phyloP scores from a whole-genome alignment of 495 filamentous ascomycete genomes.

The Parmelia sp. region DNA sequence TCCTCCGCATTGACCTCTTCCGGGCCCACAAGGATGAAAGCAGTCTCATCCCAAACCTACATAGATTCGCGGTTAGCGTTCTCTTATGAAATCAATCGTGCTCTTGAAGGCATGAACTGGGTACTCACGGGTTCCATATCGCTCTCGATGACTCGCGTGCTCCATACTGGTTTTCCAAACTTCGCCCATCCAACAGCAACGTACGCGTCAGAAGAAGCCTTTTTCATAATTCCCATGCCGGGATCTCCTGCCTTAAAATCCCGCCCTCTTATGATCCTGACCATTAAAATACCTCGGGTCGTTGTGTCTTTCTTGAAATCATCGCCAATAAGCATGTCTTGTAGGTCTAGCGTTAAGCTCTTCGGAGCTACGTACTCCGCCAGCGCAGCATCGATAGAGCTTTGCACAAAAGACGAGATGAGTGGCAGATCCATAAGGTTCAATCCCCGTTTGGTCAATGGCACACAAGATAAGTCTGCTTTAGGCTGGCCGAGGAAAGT shows the following conservation, averaged over 20 bases:
- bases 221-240: slow-evolving; percentile 45
- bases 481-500: slow-evolving; percentile 72
- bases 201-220: slow-evolving; percentile 61
- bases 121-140: slow-evolving; percentile 46
- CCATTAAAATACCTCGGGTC: slow-evolving; percentile 56
- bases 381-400: slow-evolving; percentile 61
- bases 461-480: slow-evolving; percentile 61
- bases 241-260: slow-evolving; percentile 64
- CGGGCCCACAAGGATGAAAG: slow-evolving; percentile 55
- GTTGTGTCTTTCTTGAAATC: slow-evolving; percentile 69
- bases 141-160: slow-evolving; percentile 55
- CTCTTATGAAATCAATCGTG: neutral
- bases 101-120: neutral
- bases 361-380: slow-evolving; percentile 69
- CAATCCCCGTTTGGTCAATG: slow-evolving; percentile 56
- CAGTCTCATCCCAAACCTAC: slow-evolving; percentile 57
- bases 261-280: slow-evolving; percentile 55
- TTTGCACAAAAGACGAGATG: slow-evolving; percentile 67
- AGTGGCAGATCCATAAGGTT: slow-evolving; percentile 68
- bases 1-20: slow-evolving; percentile 70
- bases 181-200: slow-evolving; percentile 69
- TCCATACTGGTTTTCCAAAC: slow-evolving; percentile 61
- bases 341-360: slow-evolving; percentile 62
- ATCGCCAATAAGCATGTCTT: slow-evolving; percentile 67
- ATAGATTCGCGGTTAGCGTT: neutral